Evolutionary conservation across 1,284 basidiomycete genomes (phyloP).

Genomic region (Cryptococcus neoformans): DNA sequence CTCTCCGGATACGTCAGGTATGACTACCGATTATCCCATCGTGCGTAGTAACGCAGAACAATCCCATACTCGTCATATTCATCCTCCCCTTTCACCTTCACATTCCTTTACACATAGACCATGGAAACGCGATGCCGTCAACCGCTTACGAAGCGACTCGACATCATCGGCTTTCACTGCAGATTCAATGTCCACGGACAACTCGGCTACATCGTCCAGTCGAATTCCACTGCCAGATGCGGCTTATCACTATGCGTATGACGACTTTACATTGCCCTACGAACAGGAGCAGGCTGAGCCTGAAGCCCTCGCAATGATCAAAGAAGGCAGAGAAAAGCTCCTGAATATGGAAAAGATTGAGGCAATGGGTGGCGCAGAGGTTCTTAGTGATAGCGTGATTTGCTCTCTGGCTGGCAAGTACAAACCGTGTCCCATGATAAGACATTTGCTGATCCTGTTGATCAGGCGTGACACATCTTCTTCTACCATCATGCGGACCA

Average conservation of each 20-base stretch:
- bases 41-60: background rate
- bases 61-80: background rate
- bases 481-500: constrained; percentile 71
- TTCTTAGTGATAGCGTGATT: constrained; percentile 28
- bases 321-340: constrained; percentile 42
- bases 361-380: constrained; percentile 38
- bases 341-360: constrained; percentile 37
- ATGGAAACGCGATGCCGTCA: constrained; percentile 27
- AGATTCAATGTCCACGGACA: constrained; percentile 20
- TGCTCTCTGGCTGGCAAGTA: constrained; percentile 31
- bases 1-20: constrained; percentile 25
- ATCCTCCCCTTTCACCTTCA: constrained; percentile 12
- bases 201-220: constrained; percentile 17
- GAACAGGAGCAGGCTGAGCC: constrained; percentile 20
- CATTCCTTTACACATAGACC: constrained; percentile 29
- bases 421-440: no score
- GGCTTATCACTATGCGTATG: constrained; percentile 14
- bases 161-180: constrained; percentile 30
- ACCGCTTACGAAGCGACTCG: constrained; percentile 36
- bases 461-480: constrained; percentile 81
- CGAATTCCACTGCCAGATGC: constrained; percentile 10
- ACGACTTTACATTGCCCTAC: constrained; percentile 24
- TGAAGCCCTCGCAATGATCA: constrained; percentile 40
- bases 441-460: constrained; percentile 8
- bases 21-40: constrained; percentile 16